phyloP scores from a whole-genome alignment of 208 protist genomes.

The Trichomonas gallinae region DNA sequence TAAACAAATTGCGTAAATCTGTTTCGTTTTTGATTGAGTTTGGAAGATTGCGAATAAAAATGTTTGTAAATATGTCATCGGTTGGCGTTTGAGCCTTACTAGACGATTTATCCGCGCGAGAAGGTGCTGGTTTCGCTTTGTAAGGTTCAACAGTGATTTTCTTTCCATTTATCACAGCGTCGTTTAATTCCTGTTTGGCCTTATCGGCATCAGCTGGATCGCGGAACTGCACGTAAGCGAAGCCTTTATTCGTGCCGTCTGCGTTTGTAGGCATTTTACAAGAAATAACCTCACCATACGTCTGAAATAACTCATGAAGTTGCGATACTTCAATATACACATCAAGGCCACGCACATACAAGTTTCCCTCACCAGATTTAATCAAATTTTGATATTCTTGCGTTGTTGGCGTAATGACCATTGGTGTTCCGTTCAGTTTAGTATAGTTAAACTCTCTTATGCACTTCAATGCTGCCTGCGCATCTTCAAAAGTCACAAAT shows the following conservation, averaged over 20 bases:
- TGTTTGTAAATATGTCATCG: not conserved
- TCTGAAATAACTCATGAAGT: not conserved
- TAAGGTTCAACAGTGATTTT: not conserved
- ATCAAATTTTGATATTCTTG: not conserved
- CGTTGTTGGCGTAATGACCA: not conserved
- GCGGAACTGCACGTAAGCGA: not conserved
- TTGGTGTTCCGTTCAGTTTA: not conserved
- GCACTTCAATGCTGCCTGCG: not conserved
- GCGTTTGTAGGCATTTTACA: not conserved
- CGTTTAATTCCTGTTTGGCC: not conserved
- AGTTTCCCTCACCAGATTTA: not conserved
- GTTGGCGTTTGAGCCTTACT: not conserved
- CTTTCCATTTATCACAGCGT: not conserved
- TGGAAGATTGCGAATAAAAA: not conserved
- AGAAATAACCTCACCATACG: not conserved
- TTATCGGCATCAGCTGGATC: not conserved
- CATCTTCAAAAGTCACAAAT: not conserved
- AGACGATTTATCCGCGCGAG: not conserved
- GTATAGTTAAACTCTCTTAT: not conserved
- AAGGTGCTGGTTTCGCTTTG: not conserved
- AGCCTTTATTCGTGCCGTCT: not conserved
- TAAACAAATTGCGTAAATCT: not conserved
- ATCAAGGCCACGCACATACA: not conserved
- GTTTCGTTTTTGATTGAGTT: not conserved
- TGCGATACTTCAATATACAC: not conserved